phyloP scores from a whole-genome alignment of 805 yeast species.

The Monosporozyma servazzii region DNA sequence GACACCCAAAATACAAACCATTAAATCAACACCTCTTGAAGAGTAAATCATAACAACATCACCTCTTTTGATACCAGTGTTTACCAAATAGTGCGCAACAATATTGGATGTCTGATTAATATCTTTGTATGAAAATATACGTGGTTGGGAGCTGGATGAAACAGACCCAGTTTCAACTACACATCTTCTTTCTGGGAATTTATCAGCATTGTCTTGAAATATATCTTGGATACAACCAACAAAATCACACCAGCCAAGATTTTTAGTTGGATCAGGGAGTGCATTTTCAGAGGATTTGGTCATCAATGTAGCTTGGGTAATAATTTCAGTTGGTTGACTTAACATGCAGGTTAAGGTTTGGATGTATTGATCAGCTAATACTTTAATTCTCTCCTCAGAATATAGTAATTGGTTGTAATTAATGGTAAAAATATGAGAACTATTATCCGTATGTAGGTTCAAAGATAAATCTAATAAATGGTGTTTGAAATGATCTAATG shows the following conservation, averaged over 20 bases:
- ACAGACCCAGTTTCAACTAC: constrained; percentile 77
- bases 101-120: constrained; percentile 89
- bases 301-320: constrained; percentile 58
- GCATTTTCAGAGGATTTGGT: constrained; percentile 52
- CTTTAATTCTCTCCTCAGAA: constrained; percentile 55
- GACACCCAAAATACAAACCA: constrained; percentile 96
- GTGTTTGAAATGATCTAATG: constrained; percentile 27
- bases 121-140: constrained; percentile 76
- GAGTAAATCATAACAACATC: constrained; percentile 98
- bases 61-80: constrained; percentile 76
- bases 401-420: constrained; percentile 69
- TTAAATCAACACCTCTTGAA: constrained; percentile 91
- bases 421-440: constrained; percentile 13
- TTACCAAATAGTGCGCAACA: constrained; percentile 79
- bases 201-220: constrained; percentile 76
- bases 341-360: constrained; percentile 39
- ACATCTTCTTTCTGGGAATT: constrained; percentile 79
- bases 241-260: constrained; percentile 83
- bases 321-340: constrained; percentile 31
- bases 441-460: constrained; percentile 12
- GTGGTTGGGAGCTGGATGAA: constrained; percentile 43
- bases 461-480: constrained; percentile 40
- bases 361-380: constrained; percentile 63
- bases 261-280: constrained; percentile 81
- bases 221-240: constrained; percentile 97